phyloP scores from a whole-genome alignment of 495 filamentous ascomycete genomes.

The Choiromyces venosus region DNA sequence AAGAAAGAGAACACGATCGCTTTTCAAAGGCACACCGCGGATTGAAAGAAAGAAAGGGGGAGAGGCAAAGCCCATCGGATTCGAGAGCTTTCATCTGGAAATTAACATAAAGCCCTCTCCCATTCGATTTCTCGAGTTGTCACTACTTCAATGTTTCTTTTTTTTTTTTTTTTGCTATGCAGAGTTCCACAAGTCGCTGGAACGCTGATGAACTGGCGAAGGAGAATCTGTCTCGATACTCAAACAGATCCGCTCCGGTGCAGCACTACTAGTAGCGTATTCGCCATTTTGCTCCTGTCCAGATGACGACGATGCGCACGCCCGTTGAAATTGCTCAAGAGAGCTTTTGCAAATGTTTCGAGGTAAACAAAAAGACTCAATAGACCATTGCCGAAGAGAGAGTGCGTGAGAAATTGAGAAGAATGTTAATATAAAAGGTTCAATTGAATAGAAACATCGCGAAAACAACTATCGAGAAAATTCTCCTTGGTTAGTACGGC shows the following conservation, averaged over 20 bases:
- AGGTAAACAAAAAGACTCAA: conserved; percentile 3
- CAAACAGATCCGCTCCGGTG: background rate
- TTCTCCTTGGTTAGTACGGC: background rate
- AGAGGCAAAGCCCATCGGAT: background rate
- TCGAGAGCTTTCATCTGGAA: background rate
- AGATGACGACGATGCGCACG: background rate
- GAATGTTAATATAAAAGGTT: background rate
- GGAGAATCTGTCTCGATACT: background rate
- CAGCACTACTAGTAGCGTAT: background rate
- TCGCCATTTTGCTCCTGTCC: background rate
- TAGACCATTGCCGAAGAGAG: background rate
- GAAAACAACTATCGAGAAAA: background rate
- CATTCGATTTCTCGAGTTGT: background rate
- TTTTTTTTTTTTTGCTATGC: too few species aligned
- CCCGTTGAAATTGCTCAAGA: background rate
- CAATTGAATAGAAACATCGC: background rate
- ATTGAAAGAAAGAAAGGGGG: background rate
- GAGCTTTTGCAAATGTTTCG: background rate
- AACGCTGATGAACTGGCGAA: background rate
- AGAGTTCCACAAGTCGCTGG: background rate
- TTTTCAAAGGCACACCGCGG: background rate
- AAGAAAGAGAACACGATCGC: background rate
- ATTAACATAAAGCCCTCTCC: background rate
- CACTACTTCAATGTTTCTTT: background rate
- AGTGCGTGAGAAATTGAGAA: background rate